These are phyloP conservation scores for Fusarium sp. DNA, from an alignment of 2,329 filamentous ascomycete species.

Conservation along the genomic window DNA sequence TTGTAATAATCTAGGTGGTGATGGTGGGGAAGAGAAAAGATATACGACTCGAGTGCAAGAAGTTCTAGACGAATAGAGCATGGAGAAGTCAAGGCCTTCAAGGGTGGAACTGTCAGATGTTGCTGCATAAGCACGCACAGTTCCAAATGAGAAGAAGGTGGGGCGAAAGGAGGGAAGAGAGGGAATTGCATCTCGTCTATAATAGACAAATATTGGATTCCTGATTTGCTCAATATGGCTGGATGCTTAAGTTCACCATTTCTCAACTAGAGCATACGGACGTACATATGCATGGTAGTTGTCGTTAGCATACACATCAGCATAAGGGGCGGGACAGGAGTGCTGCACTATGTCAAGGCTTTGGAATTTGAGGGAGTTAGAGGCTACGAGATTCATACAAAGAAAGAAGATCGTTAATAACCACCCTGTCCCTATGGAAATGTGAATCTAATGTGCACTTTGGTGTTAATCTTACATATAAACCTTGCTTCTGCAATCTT, in stretches of 20 bases:
- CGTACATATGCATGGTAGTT: constrained; percentile 22
- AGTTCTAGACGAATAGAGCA: constrained; percentile 3
- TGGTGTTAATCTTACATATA: constrained; percentile 34
- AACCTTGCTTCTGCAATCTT: constrained; percentile 12
- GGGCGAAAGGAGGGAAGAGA: constrained; percentile 2
- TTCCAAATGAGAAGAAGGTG: constrained; percentile 9
- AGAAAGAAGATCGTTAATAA: constrained; percentile 23
- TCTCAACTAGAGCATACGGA: constrained; percentile 25
- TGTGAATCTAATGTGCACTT: constrained; percentile 23
- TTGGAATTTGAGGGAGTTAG: background rate
- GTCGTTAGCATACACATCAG: constrained; percentile 23
- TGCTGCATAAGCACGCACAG: background rate
- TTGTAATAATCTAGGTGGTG: constrained; percentile 40
- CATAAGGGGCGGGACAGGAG: constrained; percentile 15
- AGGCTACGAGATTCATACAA: constrained; percentile 10
- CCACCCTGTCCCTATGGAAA: constrained; percentile 16
- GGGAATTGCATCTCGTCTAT: constrained; percentile 12
- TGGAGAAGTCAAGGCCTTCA: background rate
- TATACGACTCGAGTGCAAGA: constrained; percentile 25
- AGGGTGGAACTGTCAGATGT: background rate
- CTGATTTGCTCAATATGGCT: constrained; percentile 24
- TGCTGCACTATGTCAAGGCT: constrained; percentile 7
- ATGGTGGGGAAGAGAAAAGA: constrained; percentile 8
- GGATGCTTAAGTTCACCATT: constrained; percentile 31
- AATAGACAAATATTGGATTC: constrained; percentile 37